Percentiles rank a stretch among this genome's conserved stretches.
Conservation (phyloP, 2,329 filamentous ascomycete species). For the Exophiala lecanii-corni region DNA sequence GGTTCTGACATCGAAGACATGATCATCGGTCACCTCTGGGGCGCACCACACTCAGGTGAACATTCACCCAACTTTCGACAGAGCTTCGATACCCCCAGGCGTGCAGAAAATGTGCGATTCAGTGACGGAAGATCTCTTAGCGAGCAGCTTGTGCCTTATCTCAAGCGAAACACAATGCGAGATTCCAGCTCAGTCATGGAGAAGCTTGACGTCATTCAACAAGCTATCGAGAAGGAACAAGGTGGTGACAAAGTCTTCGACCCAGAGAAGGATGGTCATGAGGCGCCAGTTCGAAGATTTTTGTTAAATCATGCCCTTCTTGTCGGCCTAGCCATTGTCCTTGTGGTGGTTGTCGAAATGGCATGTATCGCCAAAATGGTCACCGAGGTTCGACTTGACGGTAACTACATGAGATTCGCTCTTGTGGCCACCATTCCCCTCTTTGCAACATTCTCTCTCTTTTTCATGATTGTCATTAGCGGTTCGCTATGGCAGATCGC, state of each 20-base stretch:
- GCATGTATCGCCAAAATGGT: slow-evolving; percentile 45
- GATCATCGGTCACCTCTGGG: slow-evolving; percentile 2
- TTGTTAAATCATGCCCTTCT: slow-evolving; percentile 33
- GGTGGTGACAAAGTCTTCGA: slow-evolving; percentile 9
- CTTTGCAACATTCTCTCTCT: slow-evolving; percentile 54
- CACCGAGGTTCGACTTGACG: slow-evolving; percentile 52
- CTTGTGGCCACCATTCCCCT: slow-evolving; percentile 50
- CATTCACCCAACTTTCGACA: neutral
- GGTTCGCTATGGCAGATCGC: slow-evolving; percentile 40
- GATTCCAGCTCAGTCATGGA: slow-evolving; percentile 14
- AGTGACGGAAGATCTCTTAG: slow-evolving; percentile 1
- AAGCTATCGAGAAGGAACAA: slow-evolving; percentile 8
- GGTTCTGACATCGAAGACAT: slow-evolving; percentile 4
- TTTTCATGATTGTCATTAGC: slow-evolving; percentile 46
- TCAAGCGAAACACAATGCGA: slow-evolving; percentile 1
- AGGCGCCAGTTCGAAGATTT: slow-evolving; percentile 9
- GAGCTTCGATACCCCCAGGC: neutral
- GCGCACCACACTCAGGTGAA: neutral
- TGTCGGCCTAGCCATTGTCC: slow-evolving; percentile 36
- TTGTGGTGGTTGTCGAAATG: slow-evolving; percentile 38
- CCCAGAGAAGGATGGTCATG: slow-evolving; percentile 11
- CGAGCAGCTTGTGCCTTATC: slow-evolving; percentile 2
- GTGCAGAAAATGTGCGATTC: neutral
- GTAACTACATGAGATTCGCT: slow-evolving; percentile 50
- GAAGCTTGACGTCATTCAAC: slow-evolving; percentile 10